phyloP scores from a whole-genome alignment of 164 flowering plant species.

The Magnolia changhungtana region DNA sequence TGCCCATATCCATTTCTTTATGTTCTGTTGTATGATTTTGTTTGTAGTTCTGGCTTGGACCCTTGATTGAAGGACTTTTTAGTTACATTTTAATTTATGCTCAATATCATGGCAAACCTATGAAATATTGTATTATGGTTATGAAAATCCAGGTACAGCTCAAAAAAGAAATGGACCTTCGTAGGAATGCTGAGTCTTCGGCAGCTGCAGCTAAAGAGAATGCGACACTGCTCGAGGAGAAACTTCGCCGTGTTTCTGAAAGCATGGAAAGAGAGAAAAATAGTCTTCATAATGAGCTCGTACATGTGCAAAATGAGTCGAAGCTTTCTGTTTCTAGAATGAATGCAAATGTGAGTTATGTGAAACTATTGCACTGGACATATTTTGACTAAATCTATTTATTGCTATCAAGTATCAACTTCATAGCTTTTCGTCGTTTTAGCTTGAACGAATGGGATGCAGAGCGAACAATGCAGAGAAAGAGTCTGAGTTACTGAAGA shows the following conservation, averaged over 20 bases:
- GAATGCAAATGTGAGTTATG: constrained; percentile 64
- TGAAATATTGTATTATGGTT: not conserved
- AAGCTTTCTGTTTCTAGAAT: constrained; percentile 63
- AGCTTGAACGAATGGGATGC: constrained; percentile 82
- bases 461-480: constrained; percentile 74
- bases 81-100: not conserved
- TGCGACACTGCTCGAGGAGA: constrained; percentile 45
- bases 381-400: not conserved
- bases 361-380: not conserved
- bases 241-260: constrained; percentile 46
- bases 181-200: constrained; percentile 61
- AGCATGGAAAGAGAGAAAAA: constrained; percentile 62
- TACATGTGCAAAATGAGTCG: constrained; percentile 55
- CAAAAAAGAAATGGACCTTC: constrained; percentile 60
- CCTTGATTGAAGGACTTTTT: not conserved
- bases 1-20: not conserved
- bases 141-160: constrained; percentile 46
- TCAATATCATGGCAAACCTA: not conserved
- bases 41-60: not conserved
- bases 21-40: not conserved
- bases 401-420: not conserved
- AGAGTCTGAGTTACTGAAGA: constrained; percentile 59
- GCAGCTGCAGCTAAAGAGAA: constrained; percentile 68
- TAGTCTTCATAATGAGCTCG: constrained; percentile 52
- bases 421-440: constrained; percentile 13